Evolutionary conservation across 306 rosid genomes (phyloP).

Genomic region (Biancaea sappan): DNA sequence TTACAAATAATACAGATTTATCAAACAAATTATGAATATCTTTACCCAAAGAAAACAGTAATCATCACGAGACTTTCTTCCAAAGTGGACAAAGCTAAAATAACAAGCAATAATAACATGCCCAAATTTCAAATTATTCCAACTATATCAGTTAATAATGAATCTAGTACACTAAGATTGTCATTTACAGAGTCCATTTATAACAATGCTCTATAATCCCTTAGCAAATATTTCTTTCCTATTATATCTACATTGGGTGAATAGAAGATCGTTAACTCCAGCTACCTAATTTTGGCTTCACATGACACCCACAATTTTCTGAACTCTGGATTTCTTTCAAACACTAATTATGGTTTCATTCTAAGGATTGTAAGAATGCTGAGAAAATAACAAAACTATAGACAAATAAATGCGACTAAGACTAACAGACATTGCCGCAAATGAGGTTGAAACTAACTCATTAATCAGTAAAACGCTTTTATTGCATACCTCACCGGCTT

Average conservation of each 20-base stretch:
- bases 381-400: background rate
- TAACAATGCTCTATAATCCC: slow-evolving; percentile 2
- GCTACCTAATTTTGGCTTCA: slow-evolving; percentile 4
- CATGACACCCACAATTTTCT: background rate
- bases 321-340: background rate
- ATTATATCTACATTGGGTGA: background rate
- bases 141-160: background rate
- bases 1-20: background rate
- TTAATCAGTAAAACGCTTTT: background rate
- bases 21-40: background rate
- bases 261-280: background rate
- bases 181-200: slow-evolving; percentile 13
- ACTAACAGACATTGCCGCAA: background rate
- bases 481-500: slow-evolving; percentile 76
- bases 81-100: slow-evolving; percentile 11
- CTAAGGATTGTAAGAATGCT: background rate
- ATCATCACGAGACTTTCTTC: background rate
- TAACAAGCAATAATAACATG: slow-evolving; percentile 26
- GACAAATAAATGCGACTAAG: slow-evolving; percentile 6
- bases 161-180: background rate
- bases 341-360: background rate
- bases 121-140: slow-evolving; percentile 15
- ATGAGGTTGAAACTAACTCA: background rate
- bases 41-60: slow-evolving; percentile 7
- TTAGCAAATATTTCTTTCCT: background rate